Evolutionary conservation across 208 protist genomes (phyloP).

Genomic region (Leishmania lainsoni): DNA sequence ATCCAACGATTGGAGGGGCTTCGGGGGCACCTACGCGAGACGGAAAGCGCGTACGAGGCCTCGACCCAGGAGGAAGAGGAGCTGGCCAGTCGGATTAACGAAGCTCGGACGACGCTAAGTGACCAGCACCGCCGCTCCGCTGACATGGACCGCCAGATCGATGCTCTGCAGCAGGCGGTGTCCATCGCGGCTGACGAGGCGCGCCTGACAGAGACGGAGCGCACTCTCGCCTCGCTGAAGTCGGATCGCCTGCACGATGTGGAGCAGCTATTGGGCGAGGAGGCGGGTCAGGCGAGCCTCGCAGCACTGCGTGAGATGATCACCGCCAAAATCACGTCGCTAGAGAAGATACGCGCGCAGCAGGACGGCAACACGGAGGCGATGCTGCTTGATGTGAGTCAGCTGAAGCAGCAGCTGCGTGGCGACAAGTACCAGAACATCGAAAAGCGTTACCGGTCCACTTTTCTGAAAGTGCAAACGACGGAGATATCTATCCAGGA

Average conservation of each 20-base stretch:
- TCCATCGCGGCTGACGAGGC: slow-evolving; percentile 54
- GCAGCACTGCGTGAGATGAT: slow-evolving; percentile 70
- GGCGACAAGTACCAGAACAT: slow-evolving; percentile 84
- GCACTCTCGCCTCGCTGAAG: slow-evolving; percentile 48
- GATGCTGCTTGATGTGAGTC: slow-evolving; percentile 67
- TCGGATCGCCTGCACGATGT: slow-evolving; percentile 36
- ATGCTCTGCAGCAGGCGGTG: slow-evolving; percentile 38
- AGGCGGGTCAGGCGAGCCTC: slow-evolving; percentile 45
- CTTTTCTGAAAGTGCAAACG: slow-evolving; percentile 89
- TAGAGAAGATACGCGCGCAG: slow-evolving; percentile 69
- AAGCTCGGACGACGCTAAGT: slow-evolving; percentile 39
- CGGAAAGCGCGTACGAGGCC: slow-evolving; percentile 19
- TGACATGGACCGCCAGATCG: slow-evolving; percentile 53
- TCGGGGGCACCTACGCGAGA: slow-evolving; percentile 32
- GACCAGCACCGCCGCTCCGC: slow-evolving; percentile 43
- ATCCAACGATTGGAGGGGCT: slow-evolving; percentile 27
- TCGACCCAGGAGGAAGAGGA: slow-evolving; percentile 31
- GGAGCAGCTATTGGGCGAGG: slow-evolving; percentile 60
- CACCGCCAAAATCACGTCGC: slow-evolving; percentile 55
- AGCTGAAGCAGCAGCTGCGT: slow-evolving; percentile 60
- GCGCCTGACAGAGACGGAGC: slow-evolving; percentile 46
- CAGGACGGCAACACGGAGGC: slow-evolving; percentile 82
- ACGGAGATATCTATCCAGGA: slow-evolving; percentile 88
- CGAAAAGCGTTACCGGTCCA: slow-evolving; percentile 88
- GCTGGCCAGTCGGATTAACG: slow-evolving; percentile 34